Base-by-base conservation (phyloP, 371 early-diverging fungal species). In the Fennellomyces sp. region DNA sequence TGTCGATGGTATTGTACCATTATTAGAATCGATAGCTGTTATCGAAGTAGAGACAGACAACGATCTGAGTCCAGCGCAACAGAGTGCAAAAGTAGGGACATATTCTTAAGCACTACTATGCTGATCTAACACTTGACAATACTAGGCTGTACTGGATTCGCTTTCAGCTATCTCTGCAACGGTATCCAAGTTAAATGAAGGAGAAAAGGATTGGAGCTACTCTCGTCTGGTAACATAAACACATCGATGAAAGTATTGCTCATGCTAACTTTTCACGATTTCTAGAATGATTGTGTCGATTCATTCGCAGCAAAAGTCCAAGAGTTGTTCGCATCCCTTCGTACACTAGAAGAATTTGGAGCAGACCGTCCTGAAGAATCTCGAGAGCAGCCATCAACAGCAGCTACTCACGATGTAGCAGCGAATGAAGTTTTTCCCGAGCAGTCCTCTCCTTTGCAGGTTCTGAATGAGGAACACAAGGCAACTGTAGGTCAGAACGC, bases 61-160 rank as follows among this genome's bases (percentile, higher is more conserved):
- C 53, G 80, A 80, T 47, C 27, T 80, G 15, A 70, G 69, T 6
- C 69, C 73, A 25, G 77, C 74, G 17, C 80, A 80, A 53, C 68
- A 71, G 8, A 75, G 66, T 58, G 77, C 77, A 15, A 76, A 80
- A 66, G 73, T 76, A 52, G 17, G 31, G 38, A 28, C n/a, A n/a
- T n/a, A n/a, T n/a, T n/a, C n/a, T n/a, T n/a, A n/a, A 39, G 13
- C 0, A 39, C 13, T 39, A 0, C 13, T 39, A 1, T 39, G 17
- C 17, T 5, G 3, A 38, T 12, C 12, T 13, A n/a, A 1, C 13
- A 39, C 6, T 39, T 19, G 13, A 39, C 5, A 6, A 39, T 39
- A 39, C 17, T 12, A 23, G 28, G 2, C 17, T 28, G 25, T 28
- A 38, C 11, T 21, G 13, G 38, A 55, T 31, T 54, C 45, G 12